These are phyloP conservation scores for Macrotyloma uniflorum DNA, from an alignment of 306 rosid genomes.

Conservation along the genomic window DNA sequence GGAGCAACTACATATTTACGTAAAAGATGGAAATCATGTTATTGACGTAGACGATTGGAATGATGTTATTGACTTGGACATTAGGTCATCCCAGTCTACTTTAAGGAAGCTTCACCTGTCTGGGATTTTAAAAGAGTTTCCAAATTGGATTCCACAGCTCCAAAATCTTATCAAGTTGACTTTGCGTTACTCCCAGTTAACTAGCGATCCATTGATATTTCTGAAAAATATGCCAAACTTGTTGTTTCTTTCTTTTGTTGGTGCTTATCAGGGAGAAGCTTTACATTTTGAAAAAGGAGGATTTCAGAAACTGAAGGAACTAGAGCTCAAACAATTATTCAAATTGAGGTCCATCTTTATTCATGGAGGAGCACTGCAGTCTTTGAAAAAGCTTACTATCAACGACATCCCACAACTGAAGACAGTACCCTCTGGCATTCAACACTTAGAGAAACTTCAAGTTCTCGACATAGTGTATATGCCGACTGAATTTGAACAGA, in stretches of 20 bases:
- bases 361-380: background rate
- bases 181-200: background rate
- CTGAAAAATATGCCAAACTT: background rate
- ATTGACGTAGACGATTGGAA: background rate
- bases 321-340: rapidly evolving
- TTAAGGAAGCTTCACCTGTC: background rate
- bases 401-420: rapidly evolving
- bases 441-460: background rate
- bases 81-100: too few species aligned
- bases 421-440: background rate
- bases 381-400: background rate
- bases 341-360: background rate
- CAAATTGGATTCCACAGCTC: background rate
- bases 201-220: background rate
- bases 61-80: background rate
- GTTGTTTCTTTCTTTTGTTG: rapidly evolving
- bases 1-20: background rate
- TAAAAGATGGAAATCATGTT: too few species aligned
- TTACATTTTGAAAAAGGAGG: background rate
- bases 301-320: background rate
- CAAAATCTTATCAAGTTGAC: background rate
- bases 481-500: background rate
- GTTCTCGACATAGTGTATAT: background rate
- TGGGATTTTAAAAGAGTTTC: background rate
- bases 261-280: background rate